Base-by-base conservation (phyloP, 164 flowering plant genomes). In the Buxus sempervirens region DNA sequence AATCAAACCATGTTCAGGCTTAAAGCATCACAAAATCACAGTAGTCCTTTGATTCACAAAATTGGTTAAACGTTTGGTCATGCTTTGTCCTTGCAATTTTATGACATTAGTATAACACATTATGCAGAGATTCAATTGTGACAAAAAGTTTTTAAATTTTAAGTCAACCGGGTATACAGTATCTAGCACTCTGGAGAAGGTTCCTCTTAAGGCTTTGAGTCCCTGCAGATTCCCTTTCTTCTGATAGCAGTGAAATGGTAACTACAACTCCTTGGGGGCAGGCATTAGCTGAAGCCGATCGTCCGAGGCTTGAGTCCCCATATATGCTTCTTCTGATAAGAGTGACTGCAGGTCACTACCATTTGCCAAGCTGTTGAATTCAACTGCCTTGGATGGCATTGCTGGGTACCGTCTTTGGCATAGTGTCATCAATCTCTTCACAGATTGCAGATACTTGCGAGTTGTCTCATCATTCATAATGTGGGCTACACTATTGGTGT, bases 381-480 rank as follows among this genome's bases (percentile, higher is more conserved):
- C 99, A 19, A 95, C 97, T 2, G 99, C 96, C 81, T 86, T 95
- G 21, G 99, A 95, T 25, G 99, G 99, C 86, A 87, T 75, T 2
- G 97, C 77, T 19, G 99, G 99, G 70, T 96, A 93, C 19, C 91
- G 87, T 19, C 99, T 75, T 71, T 96, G 99, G 75, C 93, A 87
- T 22, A 96, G 86, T 3, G 98, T 96, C 91, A 96, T 90, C 74
- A 96, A 74, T 67, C 99, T 86, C 81, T 93, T 96, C 23, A 96
- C 80, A 22, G 99, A 96, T 54, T 96, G 99, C 75, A 96, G 70
- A 72, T 96, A 96, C 72, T 96, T 96, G 22, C 99, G 91, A 68
- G 99, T 96, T 14, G 98, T 96, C 78, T 96, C 98, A 62, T 96
- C 99, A 51, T 96, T 96, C 99, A 93, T 96, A 71, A 96, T 87